phyloP scores from a whole-genome alignment of 768 basidiomycete species.

The Macrocybe gigantea region DNA sequence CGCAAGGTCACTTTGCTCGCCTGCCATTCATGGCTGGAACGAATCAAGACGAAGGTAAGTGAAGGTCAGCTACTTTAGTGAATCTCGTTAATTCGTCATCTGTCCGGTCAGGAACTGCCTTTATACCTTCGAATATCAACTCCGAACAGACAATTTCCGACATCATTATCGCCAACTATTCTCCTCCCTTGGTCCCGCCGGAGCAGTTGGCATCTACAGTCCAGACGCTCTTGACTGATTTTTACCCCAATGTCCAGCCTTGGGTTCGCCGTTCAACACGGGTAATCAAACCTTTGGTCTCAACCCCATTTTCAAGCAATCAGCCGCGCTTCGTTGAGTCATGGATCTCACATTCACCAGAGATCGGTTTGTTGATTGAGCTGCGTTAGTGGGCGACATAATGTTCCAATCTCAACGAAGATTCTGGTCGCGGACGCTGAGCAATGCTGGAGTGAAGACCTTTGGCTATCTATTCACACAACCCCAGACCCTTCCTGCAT shows the following conservation, averaged over 20 bases:
- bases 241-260: conserved; percentile 37
- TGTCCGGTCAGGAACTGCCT: conserved; percentile 22
- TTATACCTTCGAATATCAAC: conserved; percentile 14
- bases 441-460: conserved; percentile 21
- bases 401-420: conserved; percentile 28
- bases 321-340: conserved; percentile 22
- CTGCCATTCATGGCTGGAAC: conserved; percentile 41
- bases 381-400: conserved; percentile 23
- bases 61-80: background rate
- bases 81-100: background rate
- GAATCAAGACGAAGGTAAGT: conserved; percentile 38
- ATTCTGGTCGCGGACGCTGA: conserved; percentile 26
- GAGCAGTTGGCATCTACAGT: conserved; percentile 11
- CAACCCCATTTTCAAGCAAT: conserved; percentile 31
- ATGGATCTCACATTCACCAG: background rate
- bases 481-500: conserved; percentile 13
- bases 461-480: conserved; percentile 36
- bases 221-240: conserved; percentile 17
- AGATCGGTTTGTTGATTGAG: background rate
- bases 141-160: conserved; percentile 17
- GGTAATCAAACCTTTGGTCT: conserved; percentile 40
- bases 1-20: conserved; percentile 25
- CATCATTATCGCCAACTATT: conserved; percentile 15
- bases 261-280: conserved; percentile 39
- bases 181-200: conserved; percentile 18